A percentile compares a stretch with the other conserved stretches of the same genome.
phyloP scores from a whole-genome alignment of 495 filamentous ascomycete genomes.

The Aspergillus affinis region DNA sequence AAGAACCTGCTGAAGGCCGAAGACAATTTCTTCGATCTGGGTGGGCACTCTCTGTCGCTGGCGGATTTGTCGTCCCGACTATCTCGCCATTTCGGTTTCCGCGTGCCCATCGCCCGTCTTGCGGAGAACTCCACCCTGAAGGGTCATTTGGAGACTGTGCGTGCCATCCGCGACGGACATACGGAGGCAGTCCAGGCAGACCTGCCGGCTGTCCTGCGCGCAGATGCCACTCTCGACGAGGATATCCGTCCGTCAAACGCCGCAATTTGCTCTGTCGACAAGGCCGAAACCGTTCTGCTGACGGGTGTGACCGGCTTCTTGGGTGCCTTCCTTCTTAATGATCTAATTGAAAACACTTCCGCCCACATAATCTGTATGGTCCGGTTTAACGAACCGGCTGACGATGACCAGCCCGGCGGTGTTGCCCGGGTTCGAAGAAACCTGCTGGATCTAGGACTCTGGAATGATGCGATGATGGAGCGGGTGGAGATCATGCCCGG shows the following conservation, averaged over 20 bases:
- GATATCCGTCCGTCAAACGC: conserved; percentile 50
- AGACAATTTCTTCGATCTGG: conserved; percentile 68
- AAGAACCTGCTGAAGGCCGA: conserved; percentile 53
- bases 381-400: conserved; percentile 57
- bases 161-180: conserved; percentile 60
- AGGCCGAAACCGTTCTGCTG: conserved; percentile 58
- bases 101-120: conserved; percentile 60
- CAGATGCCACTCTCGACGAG: conserved; percentile 57
- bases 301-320: conserved; percentile 64
- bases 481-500: conserved; percentile 67
- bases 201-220: conserved; percentile 57
- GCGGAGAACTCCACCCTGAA: conserved; percentile 60
- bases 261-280: conserved; percentile 50
- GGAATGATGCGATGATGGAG: conserved; percentile 66
- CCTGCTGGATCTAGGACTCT: conserved; percentile 62
- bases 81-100: conserved; percentile 59
- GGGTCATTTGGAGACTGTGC: conserved; percentile 60
- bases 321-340: conserved; percentile 54
- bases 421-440: conserved; percentile 60
- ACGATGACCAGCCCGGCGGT: conserved; percentile 52
- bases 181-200: conserved; percentile 65
- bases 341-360: conserved; percentile 54
- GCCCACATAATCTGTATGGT: conserved; percentile 67
- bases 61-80: conserved; percentile 61
- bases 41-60: conserved; percentile 68